Percentiles rank a stretch among this genome's conserved stretches.
Evolutionary conservation across 2,329 filamentous ascomycete species (phyloP).

Genomic region (Exserohilum turcica): DNA sequence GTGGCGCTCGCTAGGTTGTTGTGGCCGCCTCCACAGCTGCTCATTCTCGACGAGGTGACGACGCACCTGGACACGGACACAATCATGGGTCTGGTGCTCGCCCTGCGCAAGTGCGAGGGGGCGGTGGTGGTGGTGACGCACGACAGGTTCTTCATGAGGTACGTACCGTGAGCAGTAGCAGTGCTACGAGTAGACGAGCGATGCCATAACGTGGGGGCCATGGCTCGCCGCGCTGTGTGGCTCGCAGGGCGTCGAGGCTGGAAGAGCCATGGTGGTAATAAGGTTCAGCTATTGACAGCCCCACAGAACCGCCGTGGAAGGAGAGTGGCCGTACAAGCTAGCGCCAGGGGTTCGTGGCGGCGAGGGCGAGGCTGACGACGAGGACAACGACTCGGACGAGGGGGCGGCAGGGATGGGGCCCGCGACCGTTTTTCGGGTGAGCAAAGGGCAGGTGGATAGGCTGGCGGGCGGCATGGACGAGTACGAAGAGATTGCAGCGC

Average conservation of each 20-base stretch:
- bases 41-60: constrained; percentile 80
- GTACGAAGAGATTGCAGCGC: constrained; percentile 46
- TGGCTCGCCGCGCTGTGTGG: neutral
- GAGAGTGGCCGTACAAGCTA: constrained; percentile 51
- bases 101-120: constrained; percentile 71
- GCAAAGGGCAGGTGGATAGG: constrained; percentile 42
- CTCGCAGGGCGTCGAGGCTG: too few species aligned
- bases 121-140: constrained; percentile 80
- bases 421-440: constrained; percentile 44
- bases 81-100: constrained; percentile 71
- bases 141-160: constrained; percentile 78
- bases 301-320: constrained; percentile 69
- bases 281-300: constrained; percentile 13
- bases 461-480: constrained; percentile 47
- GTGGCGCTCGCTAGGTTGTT: constrained; percentile 71
- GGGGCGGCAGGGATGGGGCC: constrained; percentile 55
- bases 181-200: neutral
- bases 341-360: constrained; percentile 49
- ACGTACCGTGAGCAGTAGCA: constrained; percentile 40
- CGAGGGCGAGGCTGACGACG: constrained; percentile 45
- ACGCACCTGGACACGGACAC: constrained; percentile 86
- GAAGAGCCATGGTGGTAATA: neutral
- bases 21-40: constrained; percentile 70
- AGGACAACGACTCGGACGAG: constrained; percentile 52
- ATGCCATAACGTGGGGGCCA: too few species aligned